Conservation (phyloP, 108 stramenopile species). For the Stephanodiscus minutulus region DNA sequence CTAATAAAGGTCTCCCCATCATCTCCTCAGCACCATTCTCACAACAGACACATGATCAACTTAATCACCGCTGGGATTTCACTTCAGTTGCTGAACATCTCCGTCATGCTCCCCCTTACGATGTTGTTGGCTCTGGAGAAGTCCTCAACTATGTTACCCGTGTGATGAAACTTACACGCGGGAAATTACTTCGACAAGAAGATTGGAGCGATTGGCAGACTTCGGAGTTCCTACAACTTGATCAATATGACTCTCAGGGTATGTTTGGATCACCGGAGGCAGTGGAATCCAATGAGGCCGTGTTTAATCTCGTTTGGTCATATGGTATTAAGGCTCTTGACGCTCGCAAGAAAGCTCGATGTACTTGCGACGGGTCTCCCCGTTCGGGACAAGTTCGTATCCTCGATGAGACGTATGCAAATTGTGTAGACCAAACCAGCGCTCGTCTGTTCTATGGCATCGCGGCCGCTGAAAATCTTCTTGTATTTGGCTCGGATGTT, state of each 20-base stretch:
- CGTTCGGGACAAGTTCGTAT: constrained; percentile 3
- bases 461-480: constrained; percentile 17
- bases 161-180: constrained; percentile 27
- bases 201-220: constrained; percentile 41
- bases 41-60: no score
- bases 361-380: background rate
- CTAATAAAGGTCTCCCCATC: no score
- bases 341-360: background rate
- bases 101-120: no score
- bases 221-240: constrained; percentile 34
- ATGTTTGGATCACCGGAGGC: background rate
- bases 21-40: no score
- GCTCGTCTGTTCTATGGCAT: constrained; percentile 23
- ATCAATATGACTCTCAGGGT: constrained; percentile 7
- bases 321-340: background rate
- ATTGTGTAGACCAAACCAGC: background rate
- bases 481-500: constrained; percentile 35
- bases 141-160: background rate
- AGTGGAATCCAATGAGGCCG: background rate
- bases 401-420: constrained; percentile 14
- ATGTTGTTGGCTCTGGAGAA: background rate
- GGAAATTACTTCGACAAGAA: constrained; percentile 10
- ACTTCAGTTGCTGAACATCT: no score
- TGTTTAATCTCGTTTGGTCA: background rate
- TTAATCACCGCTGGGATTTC: no score